Evolutionary conservation across 2,329 filamentous ascomycete genomes (phyloP), one percentile per base, ranked within the genome.

Genomic region (Pseudogymnoascus sp.): DNA sequence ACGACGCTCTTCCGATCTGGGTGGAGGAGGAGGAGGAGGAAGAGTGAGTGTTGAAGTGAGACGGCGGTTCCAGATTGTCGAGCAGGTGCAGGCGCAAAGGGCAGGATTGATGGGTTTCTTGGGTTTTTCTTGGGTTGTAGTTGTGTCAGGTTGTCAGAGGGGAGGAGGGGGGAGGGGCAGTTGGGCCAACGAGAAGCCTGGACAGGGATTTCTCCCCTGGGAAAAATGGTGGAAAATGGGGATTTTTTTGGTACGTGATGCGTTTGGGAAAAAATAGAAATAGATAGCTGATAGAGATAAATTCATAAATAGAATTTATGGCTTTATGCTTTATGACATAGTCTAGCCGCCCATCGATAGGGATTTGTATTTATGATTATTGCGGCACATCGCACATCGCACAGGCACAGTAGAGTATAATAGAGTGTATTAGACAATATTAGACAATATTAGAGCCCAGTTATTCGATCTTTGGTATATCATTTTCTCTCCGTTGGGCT

Each of bases 151-250:
- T 50, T 50, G 44, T 50, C 8, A 53, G 46, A 53, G 14, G 14
- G 46, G 46, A 31, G 25, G 46, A 53, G 46, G 46, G 46, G 46
- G 46, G 46, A 56, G 46, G 46, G 46, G 46, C 46, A 56, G 46
- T 18, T 56, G 46, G 46, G 46, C 46, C 46, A 56, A 56, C 46
- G 46, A 56, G 46, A 34, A 16, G 46, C 46, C 46, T 18, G 25
- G 8, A 16, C 46, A 56, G 46, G 50, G 50, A 56, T 56, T 56
- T 56, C 14, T 10, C 28, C 50, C 50, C n/a, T 31, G 50, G n/a
- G 3, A 56, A 56, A 56, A 56, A 34, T 56, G n/a, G 8, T 34
- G 4, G 46, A 53, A 53, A 53, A 53, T 53, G 25, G 50, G 46
- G 25, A 56, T 3, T 56, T 56, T 56, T 56, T 23, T 53, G 46